Base-by-base conservation (phyloP, 106 monocot genomes). In the Agapanthus africanus region DNA sequence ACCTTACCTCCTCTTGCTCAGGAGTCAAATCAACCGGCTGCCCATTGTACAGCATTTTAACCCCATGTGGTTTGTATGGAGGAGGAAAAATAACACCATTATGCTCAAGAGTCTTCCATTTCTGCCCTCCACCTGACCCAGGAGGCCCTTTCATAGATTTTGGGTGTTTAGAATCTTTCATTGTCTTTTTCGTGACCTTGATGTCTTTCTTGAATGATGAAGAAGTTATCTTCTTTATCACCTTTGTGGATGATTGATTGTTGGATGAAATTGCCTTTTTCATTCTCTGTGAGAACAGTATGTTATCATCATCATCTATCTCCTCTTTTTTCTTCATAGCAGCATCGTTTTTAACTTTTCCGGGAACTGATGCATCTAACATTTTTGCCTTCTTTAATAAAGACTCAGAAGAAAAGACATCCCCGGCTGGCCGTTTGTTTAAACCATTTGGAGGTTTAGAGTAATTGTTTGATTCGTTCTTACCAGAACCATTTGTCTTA, bases 51-150 rank as follows among this genome's bases (percentile, higher is more conserved):
- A 91, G 85, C 86, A 97, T 92, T 77, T 97, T 97, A 57, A 97
- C 80, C 11, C 88, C 86, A 83, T 97, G 97, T 70, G 91, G 84
- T 51, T 84, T 84, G 82, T 97, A 97, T 10, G 82, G 79, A 47
- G 97, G 97, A 41, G 97, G 97, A 27, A 97, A 97, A 75, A 97
- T 97, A 71, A 97, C 88, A 71, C 97, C 97, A 89, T 70, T 84
- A 71, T 97, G 97, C 66, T 75, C 82, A 75, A 97, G 66, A 16
- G 91, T 97, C 36, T 80, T 87, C 97, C 97, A 97, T 67, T 97
- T 97, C 74, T 81, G 68, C 10, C 97, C 97, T 30, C 82, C 97
- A 74, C 91, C 91, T 70, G 88, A 91, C 40, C 89, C 97, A 82
- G 97, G 97, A 47, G 91, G 91, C 19, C 82, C 73, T 57, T 77